phyloP scores from a whole-genome alignment of 345 rosid species.

The Eucalyptus erythrocorys region DNA sequence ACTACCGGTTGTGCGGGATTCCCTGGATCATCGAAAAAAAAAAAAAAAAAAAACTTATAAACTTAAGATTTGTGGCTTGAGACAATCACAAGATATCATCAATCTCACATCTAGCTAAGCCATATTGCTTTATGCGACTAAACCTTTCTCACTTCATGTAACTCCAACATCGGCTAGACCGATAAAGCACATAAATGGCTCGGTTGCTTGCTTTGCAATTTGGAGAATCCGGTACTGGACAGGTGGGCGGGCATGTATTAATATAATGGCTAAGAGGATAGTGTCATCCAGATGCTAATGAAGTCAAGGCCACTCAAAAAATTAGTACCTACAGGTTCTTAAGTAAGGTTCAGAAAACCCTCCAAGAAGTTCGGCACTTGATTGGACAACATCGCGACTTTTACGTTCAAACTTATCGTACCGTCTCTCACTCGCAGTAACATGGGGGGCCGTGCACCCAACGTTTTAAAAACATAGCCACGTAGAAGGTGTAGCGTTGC shows the following conservation, averaged over 20 bases:
- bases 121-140: neutral
- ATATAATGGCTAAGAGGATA: neutral
- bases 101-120: neutral
- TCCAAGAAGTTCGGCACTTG: neutral
- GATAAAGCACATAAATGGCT: neutral
- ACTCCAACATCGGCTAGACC: neutral
- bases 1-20: too few species aligned
- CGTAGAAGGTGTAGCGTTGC: neutral
- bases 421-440: neutral
- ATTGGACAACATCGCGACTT: neutral
- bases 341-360: neutral
- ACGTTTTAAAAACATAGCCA: neutral
- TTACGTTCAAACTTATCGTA: neutral
- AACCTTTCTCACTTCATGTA: neutral
- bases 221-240: neutral
- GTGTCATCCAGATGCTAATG: neutral
- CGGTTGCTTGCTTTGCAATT: neutral
- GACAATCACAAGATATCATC: neutral
- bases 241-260: neutral
- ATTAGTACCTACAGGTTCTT: neutral
- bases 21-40: too few species aligned
- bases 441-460: neutral
- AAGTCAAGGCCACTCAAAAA: neutral
- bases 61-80: neutral
- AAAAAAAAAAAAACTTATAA: too few species aligned